Evolutionary conservation across 1,284 basidiomycete species (phyloP), one percentile per base, ranked within the genome.

Genomic region (Bjerkandera adusta): DNA sequence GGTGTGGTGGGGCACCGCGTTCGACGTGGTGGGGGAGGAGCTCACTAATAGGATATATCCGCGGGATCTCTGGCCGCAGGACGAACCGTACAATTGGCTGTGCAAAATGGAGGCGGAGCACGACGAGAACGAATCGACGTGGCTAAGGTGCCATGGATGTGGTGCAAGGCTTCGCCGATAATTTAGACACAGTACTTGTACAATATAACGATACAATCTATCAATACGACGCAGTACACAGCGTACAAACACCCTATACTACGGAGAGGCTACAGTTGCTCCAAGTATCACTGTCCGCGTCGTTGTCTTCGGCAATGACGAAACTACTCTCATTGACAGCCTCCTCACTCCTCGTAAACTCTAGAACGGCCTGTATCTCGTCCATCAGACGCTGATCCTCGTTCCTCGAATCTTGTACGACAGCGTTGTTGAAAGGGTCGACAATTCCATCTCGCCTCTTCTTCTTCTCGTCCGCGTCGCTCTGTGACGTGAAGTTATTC

Each of bases 281-380:
- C 16, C 45, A 39, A 15, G 34, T 46, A 26, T 38, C 47, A 20
- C 43, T 48, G n/a, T 47, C 35, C 6, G 33, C 34, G 22, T 54
- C 53, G 15, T 29, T 36, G 21, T 50, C 46, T 26, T 52, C 53
- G 18, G 34, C 30, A 20, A 55, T 46, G 0, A 55, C 51, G 27
- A 55, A 55, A 12, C 33, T 45, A 34, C 30, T 18, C 22, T 33
- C 21, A n/a, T 35, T 7, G 12, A 21, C 21, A 15, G 49, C 22
- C 24, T 16, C 34, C 10, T 41, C 37, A 16, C 30, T 33, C 37
- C 50, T 51, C 47, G 35, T 41, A 20, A 22, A 36, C 49, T 37
- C 51, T 42, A 36, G 52, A 49, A 29, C 36, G n/a, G 24, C 36
- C 27, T 50, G 36, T 10, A 58, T 53, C 47, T 53, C 53, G 27